Conservation (phyloP, 2,329 filamentous ascomycete genomes). For the Coniochaeta sp. region DNA sequence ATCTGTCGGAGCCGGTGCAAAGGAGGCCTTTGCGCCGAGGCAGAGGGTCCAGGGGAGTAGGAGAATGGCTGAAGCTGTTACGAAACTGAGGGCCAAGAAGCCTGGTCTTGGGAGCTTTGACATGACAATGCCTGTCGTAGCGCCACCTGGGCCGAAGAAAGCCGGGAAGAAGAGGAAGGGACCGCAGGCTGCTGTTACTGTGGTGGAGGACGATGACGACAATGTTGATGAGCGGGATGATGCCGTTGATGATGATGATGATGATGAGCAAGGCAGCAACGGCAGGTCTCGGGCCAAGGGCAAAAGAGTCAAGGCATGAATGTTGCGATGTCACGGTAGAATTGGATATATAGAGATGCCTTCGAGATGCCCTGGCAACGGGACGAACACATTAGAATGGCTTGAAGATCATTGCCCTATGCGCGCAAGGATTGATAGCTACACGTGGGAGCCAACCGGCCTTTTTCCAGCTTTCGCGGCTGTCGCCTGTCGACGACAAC, state of each 20-base stretch:
- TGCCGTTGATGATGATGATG: slow-evolving; percentile 7
- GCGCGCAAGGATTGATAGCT: neutral
- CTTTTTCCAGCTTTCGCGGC: neutral
- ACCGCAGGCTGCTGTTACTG: slow-evolving; percentile 8
- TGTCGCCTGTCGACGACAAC: neutral
- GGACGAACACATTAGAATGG: neutral
- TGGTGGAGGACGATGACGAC: slow-evolving; percentile 2
- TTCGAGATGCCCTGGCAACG: neutral
- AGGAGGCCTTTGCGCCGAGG: slow-evolving; percentile 19
- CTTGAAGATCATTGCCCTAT: neutral
- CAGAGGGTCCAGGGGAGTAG: slow-evolving; percentile 17
- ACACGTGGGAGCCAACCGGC: neutral
- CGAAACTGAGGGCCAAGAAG: slow-evolving; percentile 17
- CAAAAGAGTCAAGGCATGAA: slow-evolving; percentile 18
- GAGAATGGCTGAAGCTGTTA: slow-evolving; percentile 24
- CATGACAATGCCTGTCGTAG: slow-evolving; percentile 5
- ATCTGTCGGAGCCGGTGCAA: slow-evolving; percentile 33
- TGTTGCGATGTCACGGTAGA: neutral
- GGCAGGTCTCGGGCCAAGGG: slow-evolving; percentile 11
- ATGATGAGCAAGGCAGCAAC: slow-evolving; percentile 5
- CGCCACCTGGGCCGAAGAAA: slow-evolving; percentile 12
- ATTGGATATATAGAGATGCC: neutral
- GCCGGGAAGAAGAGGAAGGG: slow-evolving; percentile 24
- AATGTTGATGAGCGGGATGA: neutral
- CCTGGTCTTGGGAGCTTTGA: slow-evolving; percentile 7